Evolutionary conservation across 345 rosid species (phyloP).

Genomic region (Boechera retrofracta): DNA sequence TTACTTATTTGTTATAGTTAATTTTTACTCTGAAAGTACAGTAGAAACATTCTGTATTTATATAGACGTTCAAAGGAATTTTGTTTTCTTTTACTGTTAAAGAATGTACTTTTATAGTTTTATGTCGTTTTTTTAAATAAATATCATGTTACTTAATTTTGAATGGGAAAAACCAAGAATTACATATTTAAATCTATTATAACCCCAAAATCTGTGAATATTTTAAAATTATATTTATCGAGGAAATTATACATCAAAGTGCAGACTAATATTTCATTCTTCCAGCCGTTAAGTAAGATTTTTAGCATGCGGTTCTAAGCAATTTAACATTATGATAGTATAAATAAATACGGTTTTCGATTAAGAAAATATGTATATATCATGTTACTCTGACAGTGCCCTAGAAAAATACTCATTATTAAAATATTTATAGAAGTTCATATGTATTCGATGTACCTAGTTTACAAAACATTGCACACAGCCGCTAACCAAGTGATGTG

Average conservation of each 20-base stretch:
- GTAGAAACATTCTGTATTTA: background rate
- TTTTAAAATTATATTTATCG: background rate
- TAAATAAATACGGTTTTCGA: background rate
- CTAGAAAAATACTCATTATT: background rate
- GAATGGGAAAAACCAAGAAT: too few species aligned
- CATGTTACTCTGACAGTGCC: background rate
- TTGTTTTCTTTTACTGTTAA: too few species aligned
- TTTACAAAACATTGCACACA: background rate
- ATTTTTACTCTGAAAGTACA: background rate
- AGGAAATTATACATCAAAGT: background rate
- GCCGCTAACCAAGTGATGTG: background rate
- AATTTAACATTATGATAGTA: background rate
- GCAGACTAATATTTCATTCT: background rate
- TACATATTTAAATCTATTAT: too few species aligned
- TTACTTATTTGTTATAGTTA: background rate
- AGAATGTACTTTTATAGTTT: too few species aligned
- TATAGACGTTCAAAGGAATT: background rate
- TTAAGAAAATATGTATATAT: background rate
- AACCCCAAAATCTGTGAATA: too few species aligned
- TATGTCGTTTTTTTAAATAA: too few species aligned
- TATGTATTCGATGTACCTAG: constrained; percentile 11
- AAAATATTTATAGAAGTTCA: background rate
- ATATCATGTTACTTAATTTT: too few species aligned
- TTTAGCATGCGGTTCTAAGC: background rate
- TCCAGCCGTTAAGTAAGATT: background rate